phyloP scores from a whole-genome alignment of 495 filamentous ascomycete genomes.

The Acidiella bohemica region DNA sequence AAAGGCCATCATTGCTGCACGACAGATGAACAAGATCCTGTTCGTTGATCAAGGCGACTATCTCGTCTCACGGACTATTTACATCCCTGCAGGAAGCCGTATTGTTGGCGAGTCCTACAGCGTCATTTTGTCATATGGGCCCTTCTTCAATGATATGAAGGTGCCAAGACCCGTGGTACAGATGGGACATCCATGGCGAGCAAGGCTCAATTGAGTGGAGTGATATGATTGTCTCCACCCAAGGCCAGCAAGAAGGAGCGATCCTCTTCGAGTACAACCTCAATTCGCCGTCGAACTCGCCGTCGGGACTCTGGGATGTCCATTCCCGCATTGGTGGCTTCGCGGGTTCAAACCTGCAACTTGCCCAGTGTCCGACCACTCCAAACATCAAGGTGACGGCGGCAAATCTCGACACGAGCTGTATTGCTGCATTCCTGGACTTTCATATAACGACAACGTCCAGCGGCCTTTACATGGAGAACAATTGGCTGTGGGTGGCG shows the following conservation, averaged over 20 bases:
- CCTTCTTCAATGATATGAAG: slow-evolving; percentile 22
- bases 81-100: slow-evolving; percentile 39
- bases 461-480: slow-evolving; percentile 56
- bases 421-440: slow-evolving; percentile 49
- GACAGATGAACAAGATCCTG: slow-evolving; percentile 20
- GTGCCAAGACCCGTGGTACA: slow-evolving; percentile 30
- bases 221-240: slow-evolving; percentile 35
- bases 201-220: slow-evolving; percentile 25
- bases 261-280: slow-evolving; percentile 31
- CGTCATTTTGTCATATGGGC: slow-evolving; percentile 32
- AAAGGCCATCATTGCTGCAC: slow-evolving; percentile 17
- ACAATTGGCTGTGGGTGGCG: slow-evolving; percentile 57
- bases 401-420: slow-evolving; percentile 39
- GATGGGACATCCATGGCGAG: slow-evolving; percentile 28
- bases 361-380: slow-evolving; percentile 38
- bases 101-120: slow-evolving; percentile 44
- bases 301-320: slow-evolving; percentile 41
- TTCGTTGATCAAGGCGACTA: slow-evolving; percentile 35
- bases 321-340: slow-evolving; percentile 46
- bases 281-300: slow-evolving; percentile 11
- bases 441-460: slow-evolving; percentile 54
- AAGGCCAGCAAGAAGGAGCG: slow-evolving; percentile 27
- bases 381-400: slow-evolving; percentile 35
- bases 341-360: slow-evolving; percentile 37
- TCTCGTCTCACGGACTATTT: slow-evolving; percentile 42